Evolutionary conservation across 306 rosid species (phyloP).

Genomic region (Fragaria vesca): DNA sequence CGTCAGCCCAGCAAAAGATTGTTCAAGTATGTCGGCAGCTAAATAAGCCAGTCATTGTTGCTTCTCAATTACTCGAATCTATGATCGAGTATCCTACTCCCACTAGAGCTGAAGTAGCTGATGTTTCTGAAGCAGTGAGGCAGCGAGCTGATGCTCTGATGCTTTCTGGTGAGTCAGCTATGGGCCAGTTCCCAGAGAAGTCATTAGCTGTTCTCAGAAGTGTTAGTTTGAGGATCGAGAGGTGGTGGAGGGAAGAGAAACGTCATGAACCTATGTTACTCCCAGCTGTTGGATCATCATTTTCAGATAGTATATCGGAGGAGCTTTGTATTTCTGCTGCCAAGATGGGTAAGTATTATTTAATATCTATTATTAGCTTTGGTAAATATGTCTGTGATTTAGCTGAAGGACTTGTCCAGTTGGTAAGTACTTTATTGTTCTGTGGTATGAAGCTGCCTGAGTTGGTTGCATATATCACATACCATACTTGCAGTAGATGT

Average conservation of each 20-base stretch:
- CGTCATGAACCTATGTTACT: constrained; percentile 77
- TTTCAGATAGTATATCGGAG: constrained; percentile 84
- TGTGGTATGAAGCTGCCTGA: neutral
- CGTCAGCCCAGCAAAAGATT: constrained; percentile 88
- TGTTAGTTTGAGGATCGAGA: constrained; percentile 95
- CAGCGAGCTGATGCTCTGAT: constrained; percentile 98
- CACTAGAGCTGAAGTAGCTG: constrained; percentile 99
- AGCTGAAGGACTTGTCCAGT: neutral
- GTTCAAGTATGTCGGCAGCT: constrained; percentile 93
- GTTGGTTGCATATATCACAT: neutral
- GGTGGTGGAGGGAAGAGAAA: constrained; percentile 99
- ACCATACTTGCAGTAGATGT: neutral
- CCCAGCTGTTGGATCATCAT: constrained; percentile 68
- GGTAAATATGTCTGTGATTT: neutral
- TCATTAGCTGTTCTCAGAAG: constrained; percentile 91
- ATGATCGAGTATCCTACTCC: constrained; percentile 99
- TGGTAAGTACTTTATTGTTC: neutral
- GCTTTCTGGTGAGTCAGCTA: constrained; percentile 99
- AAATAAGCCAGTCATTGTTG: constrained; percentile 97
- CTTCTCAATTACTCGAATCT: constrained; percentile 96
- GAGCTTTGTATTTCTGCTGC: constrained; percentile 97
- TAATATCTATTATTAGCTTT: constrained; percentile 6
- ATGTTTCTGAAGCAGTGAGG: constrained; percentile 99
- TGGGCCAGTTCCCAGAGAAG: constrained; percentile 99
- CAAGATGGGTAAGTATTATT: constrained; percentile 80